These are phyloP conservation scores for Athelia sp. DNA, from an alignment of 1,284 basidiomycete genomes.

Conservation along the genomic window DNA sequence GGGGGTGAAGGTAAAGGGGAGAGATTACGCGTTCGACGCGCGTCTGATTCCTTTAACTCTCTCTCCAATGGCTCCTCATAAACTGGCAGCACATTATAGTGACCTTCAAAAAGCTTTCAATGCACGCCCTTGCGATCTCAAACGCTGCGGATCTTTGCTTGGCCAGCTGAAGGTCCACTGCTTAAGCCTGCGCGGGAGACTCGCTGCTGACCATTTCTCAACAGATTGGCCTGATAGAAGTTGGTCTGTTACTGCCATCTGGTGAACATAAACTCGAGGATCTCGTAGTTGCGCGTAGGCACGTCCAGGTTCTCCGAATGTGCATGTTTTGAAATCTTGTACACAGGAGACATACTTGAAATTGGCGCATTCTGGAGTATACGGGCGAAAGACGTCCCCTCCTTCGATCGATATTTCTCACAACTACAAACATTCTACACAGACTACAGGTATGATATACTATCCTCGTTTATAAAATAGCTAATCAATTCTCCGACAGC, in stretches of 20 bases:
- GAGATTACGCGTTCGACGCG: slow-evolving; percentile 15
- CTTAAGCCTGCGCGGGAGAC: slow-evolving; percentile 2
- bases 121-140: slow-evolving; percentile 58
- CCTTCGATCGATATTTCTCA: slow-evolving; percentile 94
- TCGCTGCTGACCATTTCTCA: slow-evolving; percentile 2
- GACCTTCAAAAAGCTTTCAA: slow-evolving; percentile 60
- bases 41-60: slow-evolving; percentile 28
- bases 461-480: slow-evolving; percentile 1
- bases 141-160: slow-evolving; percentile 57
- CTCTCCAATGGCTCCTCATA: slow-evolving; percentile 41
- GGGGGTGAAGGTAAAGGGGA: slow-evolving; percentile 16
- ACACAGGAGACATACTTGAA: slow-evolving; percentile 87
- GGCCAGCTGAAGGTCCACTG: slow-evolving; percentile 65
- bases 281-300: slow-evolving; percentile 66
- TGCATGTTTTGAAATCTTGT: slow-evolving; percentile 4
- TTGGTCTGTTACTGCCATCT: slow-evolving; percentile 69
- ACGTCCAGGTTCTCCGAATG: background rate
- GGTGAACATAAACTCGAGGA: slow-evolving; percentile 56
- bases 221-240: slow-evolving; percentile 76
- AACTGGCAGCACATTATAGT: slow-evolving; percentile 58
- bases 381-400: slow-evolving; percentile 80
- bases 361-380: slow-evolving; percentile 94
- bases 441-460: slow-evolving; percentile 62
- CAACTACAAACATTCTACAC: slow-evolving; percentile 92
- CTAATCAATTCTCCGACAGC: slow-evolving; percentile 30